Base-by-base conservation (phyloP, 306 rosid genomes). In the Cicer judaicum region DNA sequence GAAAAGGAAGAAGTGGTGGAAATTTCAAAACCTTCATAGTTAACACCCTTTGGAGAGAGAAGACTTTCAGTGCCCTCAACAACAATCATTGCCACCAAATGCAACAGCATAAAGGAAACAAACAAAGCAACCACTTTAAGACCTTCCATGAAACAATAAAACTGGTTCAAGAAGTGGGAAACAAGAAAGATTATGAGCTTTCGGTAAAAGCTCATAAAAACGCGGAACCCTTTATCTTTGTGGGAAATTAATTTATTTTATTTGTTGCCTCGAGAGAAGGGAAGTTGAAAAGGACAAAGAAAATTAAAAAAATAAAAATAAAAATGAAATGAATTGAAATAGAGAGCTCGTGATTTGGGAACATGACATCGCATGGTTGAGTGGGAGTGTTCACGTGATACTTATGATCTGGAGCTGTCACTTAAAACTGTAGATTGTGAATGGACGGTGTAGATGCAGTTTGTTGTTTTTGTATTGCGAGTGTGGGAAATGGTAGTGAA, bases 11-110 rank as follows among this genome's bases (percentile, higher is more conserved):
- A 21, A 38, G 70, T 66, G 16, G 43, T 54, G 60, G 72, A 68
- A 76, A 74, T 64, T 54, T 38, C 6, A 71, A 81, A 55, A 95
- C 99, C 99, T 88, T 92, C 99, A 80, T 68, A 90, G 89, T 92
- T 90, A 67, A 92, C 97, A 59, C 99, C 99, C 87, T 95, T 95
- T 36, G 98, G 99, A 68, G 99, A 95, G 68, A 92, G 93, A 71
- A 85, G 90, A 59, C 84, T 89, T 70, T 86, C 89, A 41, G 87
- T 79, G 54, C 87, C 89, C 14, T 64, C 78, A 47, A 68, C 84
- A 39, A 55, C 46, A 57, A 77, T 44, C 53, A 77, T 44, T 40
- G 75, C 36, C 47, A 68, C 18, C 87, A 78, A 82, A 62, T 48
- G 47, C 73, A 62, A 87, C 57, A 85, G 13, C 50, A 79, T 56